phyloP scores from a whole-genome alignment of 2,329 filamentous ascomycete species.

The Nemania sp. region DNA sequence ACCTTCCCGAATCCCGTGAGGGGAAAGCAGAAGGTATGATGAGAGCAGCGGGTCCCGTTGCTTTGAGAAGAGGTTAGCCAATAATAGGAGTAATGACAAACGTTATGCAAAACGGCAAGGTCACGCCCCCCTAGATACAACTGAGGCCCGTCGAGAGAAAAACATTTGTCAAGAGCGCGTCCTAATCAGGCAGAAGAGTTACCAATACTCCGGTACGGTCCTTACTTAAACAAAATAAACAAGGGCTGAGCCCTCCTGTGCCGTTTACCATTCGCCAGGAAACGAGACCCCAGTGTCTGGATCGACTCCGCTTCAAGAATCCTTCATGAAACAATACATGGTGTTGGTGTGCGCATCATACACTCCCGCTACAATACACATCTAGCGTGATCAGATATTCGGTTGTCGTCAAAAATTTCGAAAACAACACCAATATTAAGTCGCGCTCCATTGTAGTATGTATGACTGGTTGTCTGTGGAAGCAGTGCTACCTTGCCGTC shows the following conservation, averaged over 20 bases:
- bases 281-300: constrained; percentile 4
- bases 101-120: constrained; percentile 1
- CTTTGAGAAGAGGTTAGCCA: constrained; percentile 18
- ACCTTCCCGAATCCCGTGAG: constrained; percentile 13
- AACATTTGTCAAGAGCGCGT: constrained; percentile 21
- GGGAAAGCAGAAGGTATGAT: constrained; percentile 14
- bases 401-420: not conserved
- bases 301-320: constrained; percentile 20
- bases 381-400: constrained; percentile 4
- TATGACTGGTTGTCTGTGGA: constrained; percentile 4
- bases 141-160: not conserved
- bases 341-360: not conserved
- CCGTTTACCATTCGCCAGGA: not conserved
- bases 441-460: constrained; percentile 19
- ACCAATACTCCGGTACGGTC: constrained; percentile 7
- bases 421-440: constrained; percentile 7
- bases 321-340: constrained; percentile 6
- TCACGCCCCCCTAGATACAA: constrained; percentile 3
- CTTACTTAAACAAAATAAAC: not conserved
- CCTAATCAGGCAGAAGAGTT: constrained; percentile 11
- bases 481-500: constrained; percentile 11
- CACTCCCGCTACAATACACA: not conserved
- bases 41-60: constrained; percentile 9
- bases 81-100: constrained; percentile 7
- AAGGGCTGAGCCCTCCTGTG: not conserved